These are phyloP conservation scores for Borovskyia barvae DNA, from an alignment of 208 protist genomes.

Conservation along the genomic window DNA sequence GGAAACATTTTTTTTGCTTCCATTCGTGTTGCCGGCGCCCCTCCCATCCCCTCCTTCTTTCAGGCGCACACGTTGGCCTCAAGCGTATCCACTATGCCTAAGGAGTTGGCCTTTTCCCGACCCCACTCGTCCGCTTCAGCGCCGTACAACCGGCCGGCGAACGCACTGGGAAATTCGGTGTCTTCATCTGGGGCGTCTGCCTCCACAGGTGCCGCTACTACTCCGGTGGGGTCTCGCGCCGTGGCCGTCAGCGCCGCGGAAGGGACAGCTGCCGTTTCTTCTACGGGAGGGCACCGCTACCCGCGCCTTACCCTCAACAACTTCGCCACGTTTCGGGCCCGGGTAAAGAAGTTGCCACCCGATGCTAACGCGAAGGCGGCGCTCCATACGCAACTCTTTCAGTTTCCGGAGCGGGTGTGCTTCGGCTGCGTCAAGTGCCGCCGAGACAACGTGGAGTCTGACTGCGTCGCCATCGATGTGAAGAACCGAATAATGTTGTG, in stretches of 20 bases:
- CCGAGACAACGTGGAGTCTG: conserved; percentile 69
- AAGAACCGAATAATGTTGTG: conserved; percentile 71
- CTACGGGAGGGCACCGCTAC: neutral
- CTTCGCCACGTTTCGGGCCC: conserved; percentile 53
- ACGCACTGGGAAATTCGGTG: conserved; percentile 2
- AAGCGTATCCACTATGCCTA: conserved; percentile 19
- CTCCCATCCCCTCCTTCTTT: too few species aligned
- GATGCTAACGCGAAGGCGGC: conserved; percentile 65
- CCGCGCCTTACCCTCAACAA: conserved; percentile 74
- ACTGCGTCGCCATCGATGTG: conserved; percentile 67
- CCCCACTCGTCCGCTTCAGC: conserved; percentile 4
- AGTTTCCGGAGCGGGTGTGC: conserved; percentile 60
- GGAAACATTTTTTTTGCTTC: too few species aligned
- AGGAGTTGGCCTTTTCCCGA: conserved; percentile 14
- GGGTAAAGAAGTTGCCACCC: conserved; percentile 70
- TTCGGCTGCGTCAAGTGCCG: conserved; percentile 81
- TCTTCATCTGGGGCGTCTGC: conserved; percentile 6
- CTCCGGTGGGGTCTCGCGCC: too few species aligned
- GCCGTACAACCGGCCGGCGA: conserved; percentile 17
- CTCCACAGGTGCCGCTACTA: too few species aligned
- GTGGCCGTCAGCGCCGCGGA: too few species aligned
- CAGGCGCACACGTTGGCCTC: too few species aligned
- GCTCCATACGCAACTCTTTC: conserved; percentile 56
- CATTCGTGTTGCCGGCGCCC: too few species aligned
- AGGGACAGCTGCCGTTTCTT: conserved; percentile 2